Evolutionary conservation across 805 yeast genomes (phyloP).

Genomic region (Cyberlindnera euphorbiiphila): DNA sequence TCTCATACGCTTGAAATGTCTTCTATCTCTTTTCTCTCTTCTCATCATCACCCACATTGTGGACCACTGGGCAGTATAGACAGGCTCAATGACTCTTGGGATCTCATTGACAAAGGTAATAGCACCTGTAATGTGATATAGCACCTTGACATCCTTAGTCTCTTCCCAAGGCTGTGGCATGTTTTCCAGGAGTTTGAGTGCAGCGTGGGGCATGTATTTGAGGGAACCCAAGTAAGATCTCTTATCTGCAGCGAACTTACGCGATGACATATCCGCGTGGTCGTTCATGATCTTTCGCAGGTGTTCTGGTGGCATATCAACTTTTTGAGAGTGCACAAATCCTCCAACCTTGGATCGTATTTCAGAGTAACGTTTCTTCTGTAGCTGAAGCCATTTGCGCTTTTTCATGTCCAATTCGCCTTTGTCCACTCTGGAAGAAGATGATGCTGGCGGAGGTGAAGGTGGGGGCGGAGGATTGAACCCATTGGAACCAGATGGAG

Average conservation of each 20-base stretch:
- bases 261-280: constrained; percentile 81
- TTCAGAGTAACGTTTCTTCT: constrained; percentile 51
- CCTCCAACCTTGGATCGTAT: constrained; percentile 35
- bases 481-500: constrained; percentile 27
- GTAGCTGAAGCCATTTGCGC: constrained; percentile 59
- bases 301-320: constrained; percentile 93
- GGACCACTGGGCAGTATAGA: constrained; percentile 94
- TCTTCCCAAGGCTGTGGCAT: constrained; percentile 99
- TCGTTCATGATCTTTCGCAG: constrained; percentile 76
- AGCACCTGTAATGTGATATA: constrained; percentile 91
- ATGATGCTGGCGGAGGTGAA: constrained; percentile 23
- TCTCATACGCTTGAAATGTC: constrained; percentile 85
- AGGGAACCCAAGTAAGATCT: constrained; percentile 85
- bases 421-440: constrained; percentile 18
- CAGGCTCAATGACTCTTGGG: constrained; percentile 89
- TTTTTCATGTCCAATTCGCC: constrained; percentile 40
- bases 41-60: constrained; percentile 91
- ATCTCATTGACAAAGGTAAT: constrained; percentile 90
- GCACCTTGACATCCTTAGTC: constrained; percentile 75
- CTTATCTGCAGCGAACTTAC: constrained; percentile 77
- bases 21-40: constrained; percentile 85
- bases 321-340: constrained; percentile 54
- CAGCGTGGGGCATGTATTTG: constrained; percentile 94
- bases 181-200: constrained; percentile 81
- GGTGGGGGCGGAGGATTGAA: constrained; percentile 37